Evolutionary conservation across 2,329 filamentous ascomycete genomes (phyloP).

Genomic region (Elsinoe fawcettii): DNA sequence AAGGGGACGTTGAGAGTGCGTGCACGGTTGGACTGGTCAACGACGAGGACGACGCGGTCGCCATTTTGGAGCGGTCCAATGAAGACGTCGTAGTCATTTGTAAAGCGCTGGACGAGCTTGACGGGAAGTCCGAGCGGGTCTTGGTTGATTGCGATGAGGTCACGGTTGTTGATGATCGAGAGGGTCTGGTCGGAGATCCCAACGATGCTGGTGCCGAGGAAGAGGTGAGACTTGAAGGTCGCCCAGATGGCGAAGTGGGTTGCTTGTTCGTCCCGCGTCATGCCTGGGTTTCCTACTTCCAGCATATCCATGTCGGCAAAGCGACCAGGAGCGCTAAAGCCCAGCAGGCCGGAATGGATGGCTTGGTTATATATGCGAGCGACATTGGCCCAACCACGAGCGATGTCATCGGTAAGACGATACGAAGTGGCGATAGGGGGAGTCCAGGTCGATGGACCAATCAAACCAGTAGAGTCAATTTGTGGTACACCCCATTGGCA

Average conservation of each 20-base stretch:
- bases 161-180: slow-evolving; percentile 39
- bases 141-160: slow-evolving; percentile 52
- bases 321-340: slow-evolving; percentile 23
- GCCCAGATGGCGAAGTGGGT: slow-evolving; percentile 28
- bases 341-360: slow-evolving; percentile 25
- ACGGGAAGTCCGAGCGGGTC: slow-evolving; percentile 47
- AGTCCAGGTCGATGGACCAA: slow-evolving; percentile 28
- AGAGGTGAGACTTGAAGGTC: slow-evolving; percentile 25
- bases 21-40: slow-evolving; percentile 33
- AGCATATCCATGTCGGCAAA: slow-evolving; percentile 26
- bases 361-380: slow-evolving; percentile 26
- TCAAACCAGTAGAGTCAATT: slow-evolving; percentile 19
- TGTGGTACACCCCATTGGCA: slow-evolving; percentile 28
- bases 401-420: slow-evolving; percentile 28
- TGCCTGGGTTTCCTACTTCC: slow-evolving; percentile 27
- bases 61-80: slow-evolving; percentile 31
- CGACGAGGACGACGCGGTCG: slow-evolving; percentile 30
- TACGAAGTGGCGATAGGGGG: slow-evolving; percentile 25
- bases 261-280: slow-evolving; percentile 25
- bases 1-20: slow-evolving; percentile 30
- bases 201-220: slow-evolving; percentile 22
- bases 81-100: slow-evolving; percentile 34
- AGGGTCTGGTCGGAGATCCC: slow-evolving; percentile 20
- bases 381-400: slow-evolving; percentile 25
- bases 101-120: slow-evolving; percentile 37